These are phyloP conservation scores for Debaryomyces sp. DNA, from an alignment of 1,139 yeast genomes.

Conservation along the genomic window DNA sequence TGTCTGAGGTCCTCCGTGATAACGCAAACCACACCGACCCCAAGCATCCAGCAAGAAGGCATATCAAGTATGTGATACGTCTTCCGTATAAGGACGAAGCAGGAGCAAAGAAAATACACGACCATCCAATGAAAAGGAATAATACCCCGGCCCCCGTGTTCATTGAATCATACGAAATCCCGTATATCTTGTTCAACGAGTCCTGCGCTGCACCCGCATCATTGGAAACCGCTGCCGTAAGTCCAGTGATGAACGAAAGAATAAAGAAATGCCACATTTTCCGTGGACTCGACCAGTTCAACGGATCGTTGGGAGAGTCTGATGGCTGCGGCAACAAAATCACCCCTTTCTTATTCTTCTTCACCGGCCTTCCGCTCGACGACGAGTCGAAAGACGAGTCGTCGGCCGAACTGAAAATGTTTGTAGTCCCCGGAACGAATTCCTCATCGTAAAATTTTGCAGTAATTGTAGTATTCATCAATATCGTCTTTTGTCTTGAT, in stretches of 20 bases:
- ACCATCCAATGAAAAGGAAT: slow-evolving; percentile 74
- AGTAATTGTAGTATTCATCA: not conserved
- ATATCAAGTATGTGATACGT: slow-evolving; percentile 66
- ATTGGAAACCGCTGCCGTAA: slow-evolving; percentile 84
- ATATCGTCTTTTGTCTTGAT: not conserved
- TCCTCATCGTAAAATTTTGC: slow-evolving; percentile 39
- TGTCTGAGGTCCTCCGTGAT: slow-evolving; percentile 59
- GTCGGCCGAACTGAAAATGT: slow-evolving; percentile 42
- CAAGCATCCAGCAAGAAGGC: slow-evolving; percentile 60
- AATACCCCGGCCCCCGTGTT: slow-evolving; percentile 86
- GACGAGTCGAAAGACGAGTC: slow-evolving; percentile 25
- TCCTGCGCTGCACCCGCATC: slow-evolving; percentile 84
- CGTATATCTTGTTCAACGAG: slow-evolving; percentile 62
- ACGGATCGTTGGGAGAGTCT: slow-evolving; percentile 51
- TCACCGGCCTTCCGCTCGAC: slow-evolving; percentile 20
- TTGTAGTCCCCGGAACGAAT: slow-evolving; percentile 67
- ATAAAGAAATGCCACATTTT: slow-evolving; percentile 63
- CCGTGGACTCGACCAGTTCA: slow-evolving; percentile 53
- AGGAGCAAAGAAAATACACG: slow-evolving; percentile 72
- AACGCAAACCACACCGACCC: slow-evolving; percentile 80
- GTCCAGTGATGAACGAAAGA: slow-evolving; percentile 71
- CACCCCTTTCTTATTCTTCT: slow-evolving; percentile 33
- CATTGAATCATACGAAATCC: slow-evolving; percentile 72
- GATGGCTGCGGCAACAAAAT: slow-evolving; percentile 47
- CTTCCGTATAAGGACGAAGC: slow-evolving; percentile 79